A percentile compares a stretch with the other conserved stretches of the same genome.
Evolutionary conservation across 345 rosid species (phyloP).

Genomic region (Citrus sp.): DNA sequence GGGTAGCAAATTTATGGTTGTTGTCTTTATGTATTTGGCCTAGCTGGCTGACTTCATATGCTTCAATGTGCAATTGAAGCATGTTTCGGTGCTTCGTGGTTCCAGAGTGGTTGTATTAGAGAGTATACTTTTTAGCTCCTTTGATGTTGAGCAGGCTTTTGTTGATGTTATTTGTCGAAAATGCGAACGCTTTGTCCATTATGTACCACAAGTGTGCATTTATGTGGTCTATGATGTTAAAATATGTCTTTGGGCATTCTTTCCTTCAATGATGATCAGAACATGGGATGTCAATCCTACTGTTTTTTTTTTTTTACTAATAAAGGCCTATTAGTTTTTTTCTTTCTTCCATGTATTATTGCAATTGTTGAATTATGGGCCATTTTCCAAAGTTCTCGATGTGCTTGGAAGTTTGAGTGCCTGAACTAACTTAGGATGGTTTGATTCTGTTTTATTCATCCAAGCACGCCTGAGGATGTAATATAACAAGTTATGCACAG

Average conservation of each 20-base stretch:
- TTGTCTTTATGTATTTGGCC: neutral
- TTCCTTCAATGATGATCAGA: neutral
- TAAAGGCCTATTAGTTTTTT: neutral
- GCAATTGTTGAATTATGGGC: neutral
- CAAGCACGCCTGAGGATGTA: neutral
- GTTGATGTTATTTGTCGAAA: neutral
- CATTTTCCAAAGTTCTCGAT: neutral
- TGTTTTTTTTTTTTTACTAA: neutral
- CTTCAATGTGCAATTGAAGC: neutral
- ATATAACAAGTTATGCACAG: neutral
- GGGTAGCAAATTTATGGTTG: constrained; percentile 8
- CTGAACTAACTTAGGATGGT: neutral
- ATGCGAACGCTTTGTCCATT: neutral
- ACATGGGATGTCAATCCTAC: neutral
- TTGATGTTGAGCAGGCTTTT: neutral
- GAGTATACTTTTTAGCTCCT: constrained; percentile 1
- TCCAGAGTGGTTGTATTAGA: neutral
- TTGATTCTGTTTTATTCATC: neutral
- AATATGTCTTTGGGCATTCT: neutral
- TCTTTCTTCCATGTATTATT: neutral
- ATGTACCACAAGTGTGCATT: neutral
- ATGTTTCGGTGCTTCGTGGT: neutral
- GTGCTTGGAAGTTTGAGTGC: neutral
- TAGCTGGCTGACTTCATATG: constrained; percentile 13
- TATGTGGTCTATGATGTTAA: neutral